Evolutionary conservation across 1,284 basidiomycete genomes (phyloP).

Genomic region (Gymnopus androsaceus): DNA sequence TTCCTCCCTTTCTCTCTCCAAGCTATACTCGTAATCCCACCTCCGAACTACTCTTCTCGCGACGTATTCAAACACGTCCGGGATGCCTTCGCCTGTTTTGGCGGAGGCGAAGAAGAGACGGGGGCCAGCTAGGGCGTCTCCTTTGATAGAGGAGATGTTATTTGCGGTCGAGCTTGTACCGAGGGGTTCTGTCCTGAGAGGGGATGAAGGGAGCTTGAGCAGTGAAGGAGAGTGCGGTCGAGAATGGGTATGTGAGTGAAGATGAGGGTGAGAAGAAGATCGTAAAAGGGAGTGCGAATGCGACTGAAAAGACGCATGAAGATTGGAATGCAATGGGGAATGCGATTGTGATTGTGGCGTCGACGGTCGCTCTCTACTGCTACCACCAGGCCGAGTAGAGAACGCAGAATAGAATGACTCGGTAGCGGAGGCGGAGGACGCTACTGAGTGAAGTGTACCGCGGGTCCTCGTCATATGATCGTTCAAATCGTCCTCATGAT

Average conservation of each 20-base stretch:
- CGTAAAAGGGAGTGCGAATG: not conserved
- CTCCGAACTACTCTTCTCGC: slow-evolving; percentile 55
- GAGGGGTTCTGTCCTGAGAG: slow-evolving; percentile 21
- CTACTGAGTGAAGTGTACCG: not conserved
- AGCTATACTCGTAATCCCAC: slow-evolving; percentile 64
- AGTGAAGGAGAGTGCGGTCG: not conserved
- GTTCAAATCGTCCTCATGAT: not conserved
- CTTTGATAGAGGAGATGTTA: no score
- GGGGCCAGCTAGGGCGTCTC: no score
- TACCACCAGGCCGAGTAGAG: not conserved
- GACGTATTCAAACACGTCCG: slow-evolving; percentile 70
- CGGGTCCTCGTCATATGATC: not conserved
- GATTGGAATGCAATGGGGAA: no score
- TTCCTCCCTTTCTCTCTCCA: slow-evolving; percentile 25
- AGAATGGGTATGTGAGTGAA: not conserved
- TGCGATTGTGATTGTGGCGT: no score
- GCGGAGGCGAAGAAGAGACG: slow-evolving; percentile 73
- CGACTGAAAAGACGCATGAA: not conserved
- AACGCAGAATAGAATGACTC: slow-evolving; percentile 6
- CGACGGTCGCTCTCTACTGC: no score
- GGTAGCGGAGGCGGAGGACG: slow-evolving; percentile 1
- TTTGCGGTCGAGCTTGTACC: slow-evolving; percentile 28
- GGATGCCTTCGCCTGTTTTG: slow-evolving; percentile 71
- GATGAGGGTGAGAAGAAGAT: not conserved
- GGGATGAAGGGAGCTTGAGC: not conserved